Base-by-base conservation (phyloP, 2,329 filamentous ascomycete species). In the Pseudogymnoascus pannorum region DNA sequence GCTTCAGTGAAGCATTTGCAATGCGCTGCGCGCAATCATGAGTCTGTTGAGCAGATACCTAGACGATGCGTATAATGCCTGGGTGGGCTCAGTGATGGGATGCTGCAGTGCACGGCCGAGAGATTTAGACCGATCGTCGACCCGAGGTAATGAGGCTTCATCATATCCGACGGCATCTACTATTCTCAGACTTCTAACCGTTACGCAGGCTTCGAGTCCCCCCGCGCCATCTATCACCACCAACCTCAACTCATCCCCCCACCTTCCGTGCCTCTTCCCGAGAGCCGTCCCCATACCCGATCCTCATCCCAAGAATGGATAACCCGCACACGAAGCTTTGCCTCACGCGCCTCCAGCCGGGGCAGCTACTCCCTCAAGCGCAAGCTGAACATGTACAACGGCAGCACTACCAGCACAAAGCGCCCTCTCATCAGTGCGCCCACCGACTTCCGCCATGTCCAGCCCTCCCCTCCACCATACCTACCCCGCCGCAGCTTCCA, bases 381-480 rank as follows among this genome's bases (percentile, higher is more conserved):
- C 61, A 69, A 64, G 36, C 35, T 70, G 9, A 74, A 68, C 74
- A 76, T 60, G 73, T 79, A 67, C 74, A 76, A 66, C 75, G 77
- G 63, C 73, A 75, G 59, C 73, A 76, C 44, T 74, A 60, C 60
- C 60, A 60, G 35, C 57, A 61, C 54, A 57, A 62, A 40, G 59
- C 76, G 80, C 71, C 79, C 80, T 70, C 75, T 76, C 63, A 87
- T 87, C 67, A 85, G 83, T 42, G 76, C 76, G 18, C 84, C 84
- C 3, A 79, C 79, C 57, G 76, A 87, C 70, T 87, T 87, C 68
- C 80, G 79, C 54, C 84, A 87, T 73, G 66, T 87, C 57, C 74
- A 80, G 60, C 61, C 63, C 14, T 60, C 61, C 31, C 58, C 58
- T 9, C 38, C 38, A 14, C 38, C 38, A 22, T 11, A 42, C 11